Base-by-base conservation (phyloP, 1,139 yeast genomes). In the Blastobotrys arbuscula region DNA sequence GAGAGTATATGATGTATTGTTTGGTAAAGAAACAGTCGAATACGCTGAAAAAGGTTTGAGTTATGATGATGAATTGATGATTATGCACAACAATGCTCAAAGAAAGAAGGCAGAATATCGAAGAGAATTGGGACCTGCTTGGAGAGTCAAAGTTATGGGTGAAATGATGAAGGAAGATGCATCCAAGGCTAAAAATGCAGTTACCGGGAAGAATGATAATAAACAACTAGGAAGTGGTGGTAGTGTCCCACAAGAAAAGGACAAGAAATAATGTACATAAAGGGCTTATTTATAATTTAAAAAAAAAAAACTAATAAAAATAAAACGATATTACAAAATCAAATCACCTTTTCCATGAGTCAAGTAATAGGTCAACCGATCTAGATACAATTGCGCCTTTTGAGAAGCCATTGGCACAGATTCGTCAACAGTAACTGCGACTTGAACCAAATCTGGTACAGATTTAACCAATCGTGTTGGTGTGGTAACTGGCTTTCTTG, bases 41-140 rank as follows among this genome's bases (percentile, higher is more conserved):
- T 84, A 77, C 51, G 89, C 94, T 2, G 92, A 85, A 64, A 81
- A 79, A 42, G 92, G 92, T 0, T 72, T 82, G 50, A 80, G 85
- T 2, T 82, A 83, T 58, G 90, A 84, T 55, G 77, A 74, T 49
- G 62, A 63, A 55, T 51, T 67, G 46, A 56, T 60, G 51, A 57
- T 63, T 42, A 59, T 59, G 48, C 53, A 56, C 54, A 58, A 62
- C 44, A 60, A 60, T 38, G 60, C 58, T 21, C 62, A 64, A 48
- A 54, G 59, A 51, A 55, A 59, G 49, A 59, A 64, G 53, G 59
- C 63, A 16, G 68, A 67, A 53, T 60, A 67, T 36, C 59, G 69
- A 37, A 57, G 67, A 36, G 68, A 67, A 49, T 54, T 66, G 35
- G 71, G 71, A 3, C 70, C 71, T 18, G 70, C 70, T 0, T 67